Conservation (phyloP, 1,284 basidiomycete genomes). For the Uromyces viciae-fabae region DNA sequence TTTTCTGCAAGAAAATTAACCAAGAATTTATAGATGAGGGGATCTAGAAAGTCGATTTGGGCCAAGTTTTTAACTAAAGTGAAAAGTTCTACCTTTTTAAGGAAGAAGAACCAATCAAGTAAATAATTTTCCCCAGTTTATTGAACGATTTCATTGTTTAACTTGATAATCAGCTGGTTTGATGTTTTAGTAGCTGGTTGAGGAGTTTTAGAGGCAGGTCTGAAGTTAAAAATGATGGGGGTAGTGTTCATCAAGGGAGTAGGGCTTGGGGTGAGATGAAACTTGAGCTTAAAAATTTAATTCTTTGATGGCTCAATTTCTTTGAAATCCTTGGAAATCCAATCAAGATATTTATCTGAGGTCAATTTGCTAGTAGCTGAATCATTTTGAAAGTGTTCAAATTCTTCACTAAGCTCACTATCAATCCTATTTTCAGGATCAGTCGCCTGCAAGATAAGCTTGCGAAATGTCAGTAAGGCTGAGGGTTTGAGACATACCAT, state of each 20-base stretch:
- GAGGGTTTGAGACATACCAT: conserved; percentile 25
- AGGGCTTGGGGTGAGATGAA: conserved; percentile 12
- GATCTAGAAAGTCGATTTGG: conserved; percentile 13
- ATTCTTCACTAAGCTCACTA: conserved; percentile 14
- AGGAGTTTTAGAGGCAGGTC: not conserved
- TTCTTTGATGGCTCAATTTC: conserved; percentile 17
- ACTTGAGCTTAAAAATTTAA: conserved; percentile 15
- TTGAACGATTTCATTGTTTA: conserved; percentile 36
- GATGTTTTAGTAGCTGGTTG: not conserved
- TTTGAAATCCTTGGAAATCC: conserved; percentile 22
- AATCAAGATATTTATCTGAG: not conserved
- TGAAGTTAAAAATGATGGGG: not conserved
- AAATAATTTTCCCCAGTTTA: conserved; percentile 24
- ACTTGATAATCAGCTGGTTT: conserved; percentile 19
- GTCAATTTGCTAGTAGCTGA: not conserved
- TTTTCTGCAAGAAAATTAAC: conserved; percentile 12
- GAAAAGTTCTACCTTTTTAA: not conserved
- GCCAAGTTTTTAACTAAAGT: conserved; percentile 4
- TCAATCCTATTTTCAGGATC: conserved; percentile 18
- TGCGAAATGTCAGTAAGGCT: conserved; percentile 13
- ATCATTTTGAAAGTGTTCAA: not conserved
- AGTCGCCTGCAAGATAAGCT: conserved; percentile 20
- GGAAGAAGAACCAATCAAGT: conserved; percentile 26
- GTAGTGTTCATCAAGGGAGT: not conserved
- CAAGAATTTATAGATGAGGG: conserved; percentile 23